Percentiles rank a stretch among this genome's conserved stretches.
phyloP scores from a whole-genome alignment of 1,284 basidiomycete genomes.

The Meira nashicola region DNA sequence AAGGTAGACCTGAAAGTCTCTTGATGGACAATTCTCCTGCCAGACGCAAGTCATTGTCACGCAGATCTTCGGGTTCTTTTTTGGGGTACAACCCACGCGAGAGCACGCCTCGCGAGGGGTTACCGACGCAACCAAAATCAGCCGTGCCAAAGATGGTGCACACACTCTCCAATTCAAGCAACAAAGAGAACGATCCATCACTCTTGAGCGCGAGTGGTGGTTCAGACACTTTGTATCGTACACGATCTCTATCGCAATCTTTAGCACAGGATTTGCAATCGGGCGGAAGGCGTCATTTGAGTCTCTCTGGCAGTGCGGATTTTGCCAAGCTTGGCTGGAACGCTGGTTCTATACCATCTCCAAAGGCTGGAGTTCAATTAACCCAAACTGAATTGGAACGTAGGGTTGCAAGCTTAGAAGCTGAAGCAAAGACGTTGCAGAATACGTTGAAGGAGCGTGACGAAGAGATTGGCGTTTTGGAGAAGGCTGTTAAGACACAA shows the following conservation, averaged over 20 bases:
- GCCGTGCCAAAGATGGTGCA: too few relatives aligned
- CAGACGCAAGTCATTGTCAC: constrained; percentile 24
- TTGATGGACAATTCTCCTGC: constrained; percentile 25
- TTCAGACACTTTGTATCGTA: constrained; percentile 19
- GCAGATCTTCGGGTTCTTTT: constrained; percentile 43
- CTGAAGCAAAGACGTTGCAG: constrained; percentile 38
- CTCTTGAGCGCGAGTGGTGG: background rate
- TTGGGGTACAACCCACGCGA: constrained; percentile 38
- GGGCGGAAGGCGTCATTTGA: constrained; percentile 8
- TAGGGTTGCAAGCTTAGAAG: constrained; percentile 39
- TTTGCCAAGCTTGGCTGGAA: constrained; percentile 1
- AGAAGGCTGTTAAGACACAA: constrained; percentile 10
- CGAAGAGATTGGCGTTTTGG: constrained; percentile 34
- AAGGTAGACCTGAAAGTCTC: constrained; percentile 29
- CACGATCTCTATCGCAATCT: constrained; percentile 44
- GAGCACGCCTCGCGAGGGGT: constrained; percentile 5
- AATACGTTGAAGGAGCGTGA: constrained; percentile 42
- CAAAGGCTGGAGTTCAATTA: background rate
- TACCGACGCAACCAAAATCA: background rate
- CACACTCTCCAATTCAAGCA: too few relatives aligned
- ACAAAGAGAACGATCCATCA: background rate
- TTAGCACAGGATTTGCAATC: constrained; percentile 32
- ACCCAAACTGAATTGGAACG: constrained; percentile 40
- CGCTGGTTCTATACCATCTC: too few relatives aligned
- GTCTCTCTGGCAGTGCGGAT: constrained; percentile 1